Base-by-base conservation (phyloP, 1,139 yeast genomes). In the Geotrichum histeridarum region DNA sequence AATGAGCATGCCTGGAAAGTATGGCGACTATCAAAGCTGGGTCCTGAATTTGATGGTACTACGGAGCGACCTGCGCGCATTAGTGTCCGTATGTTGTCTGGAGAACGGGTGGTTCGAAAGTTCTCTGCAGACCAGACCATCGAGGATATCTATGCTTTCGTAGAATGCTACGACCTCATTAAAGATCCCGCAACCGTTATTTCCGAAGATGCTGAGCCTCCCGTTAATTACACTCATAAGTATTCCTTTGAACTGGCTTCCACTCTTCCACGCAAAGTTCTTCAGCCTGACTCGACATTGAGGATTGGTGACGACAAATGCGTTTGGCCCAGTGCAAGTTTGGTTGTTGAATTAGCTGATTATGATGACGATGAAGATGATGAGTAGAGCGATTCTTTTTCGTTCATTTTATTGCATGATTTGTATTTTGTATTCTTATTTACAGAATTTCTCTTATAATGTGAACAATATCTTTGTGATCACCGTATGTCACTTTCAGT, bases 61-160 rank as follows among this genome's bases (percentile, higher is more conserved):
- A 52, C 49, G n/a, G 61, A 57, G 5, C 52, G 60, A 55, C 51
- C 65, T 51, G 64, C 70, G 14, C 63, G 78, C n/a, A 70, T 79
- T 6, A 76, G 77, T 45, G 70, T 84, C 46, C 73, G 87, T 56
- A 70, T 80, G 36, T 73, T 81, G 2, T 68, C 78, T 42, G 96
- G 97, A 0, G 76, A 76, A 49, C 74, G 95, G 48, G 67, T 83
- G 2, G 74, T 86, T 8, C 79, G 81, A 55, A 76, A 77, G 51
- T 80, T 89, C 56, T 65, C 70, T 31, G 76, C 78, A 22, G 64
- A 69, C 5, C 74, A 79, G 14, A 70, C 81, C 0, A 66, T 84
- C n/a, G 74, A 74, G 46, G 86, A 86, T 39, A 67, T 91, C 4
- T 89, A 88, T 67, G 75, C 82, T 46, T 81, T 76, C 62, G 80